phyloP scores from a whole-genome alignment of 1,139 yeast species.

The Protomyces lactucae-debilis region DNA sequence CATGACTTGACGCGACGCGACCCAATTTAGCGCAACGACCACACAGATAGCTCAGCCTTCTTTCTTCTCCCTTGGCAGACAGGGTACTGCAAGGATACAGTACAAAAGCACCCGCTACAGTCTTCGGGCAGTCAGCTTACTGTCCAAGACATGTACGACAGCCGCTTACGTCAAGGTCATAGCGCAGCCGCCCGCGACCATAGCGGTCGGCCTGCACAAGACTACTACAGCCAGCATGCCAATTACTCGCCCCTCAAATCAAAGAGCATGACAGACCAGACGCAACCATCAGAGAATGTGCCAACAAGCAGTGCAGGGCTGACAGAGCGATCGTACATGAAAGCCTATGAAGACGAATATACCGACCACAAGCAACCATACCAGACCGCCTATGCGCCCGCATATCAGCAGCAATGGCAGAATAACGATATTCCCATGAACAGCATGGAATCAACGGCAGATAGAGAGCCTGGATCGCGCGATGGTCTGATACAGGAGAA shows the following conservation, averaged over 20 bases:
- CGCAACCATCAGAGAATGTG: neutral
- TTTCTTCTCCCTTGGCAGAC: neutral
- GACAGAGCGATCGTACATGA: neutral
- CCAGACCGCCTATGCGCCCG: neutral
- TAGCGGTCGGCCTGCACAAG: too few species aligned
- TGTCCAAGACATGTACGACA: neutral
- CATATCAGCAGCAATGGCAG: neutral
- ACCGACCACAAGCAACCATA: neutral
- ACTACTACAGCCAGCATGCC: neutral
- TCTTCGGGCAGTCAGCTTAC: neutral
- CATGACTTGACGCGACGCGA: neutral
- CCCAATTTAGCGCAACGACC: neutral
- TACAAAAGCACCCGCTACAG: too few species aligned
- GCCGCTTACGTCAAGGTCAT: slow-evolving; percentile 1
- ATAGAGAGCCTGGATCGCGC: neutral
- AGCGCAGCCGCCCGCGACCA: neutral
- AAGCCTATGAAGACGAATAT: neutral
- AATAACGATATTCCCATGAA: neutral
- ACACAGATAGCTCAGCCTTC: too few species aligned
- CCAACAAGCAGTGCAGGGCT: neutral
- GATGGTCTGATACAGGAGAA: neutral
- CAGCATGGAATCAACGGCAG: neutral
- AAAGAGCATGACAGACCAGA: neutral
- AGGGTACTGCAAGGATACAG: too few species aligned
- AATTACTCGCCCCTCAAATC: neutral